Evolutionary conservation across 2,329 filamentous ascomycete genomes (phyloP).

Genomic region (Aspergillus viridinutans): DNA sequence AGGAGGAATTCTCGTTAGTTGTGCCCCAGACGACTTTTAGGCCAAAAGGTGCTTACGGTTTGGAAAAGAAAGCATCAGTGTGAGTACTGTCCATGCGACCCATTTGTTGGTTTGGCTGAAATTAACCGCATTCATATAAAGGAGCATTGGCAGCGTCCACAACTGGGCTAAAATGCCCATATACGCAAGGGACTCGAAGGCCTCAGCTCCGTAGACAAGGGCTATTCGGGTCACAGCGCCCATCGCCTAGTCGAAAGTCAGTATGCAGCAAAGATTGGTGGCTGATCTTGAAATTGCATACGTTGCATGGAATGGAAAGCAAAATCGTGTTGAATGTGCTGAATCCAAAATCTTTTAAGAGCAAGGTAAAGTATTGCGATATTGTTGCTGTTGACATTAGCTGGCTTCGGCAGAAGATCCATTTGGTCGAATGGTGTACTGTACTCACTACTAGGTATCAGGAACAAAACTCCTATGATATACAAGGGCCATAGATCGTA

Average conservation of each 20-base stretch:
- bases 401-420: neutral
- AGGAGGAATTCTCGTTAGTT: conserved; percentile 1
- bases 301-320: conserved; percentile 50
- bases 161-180: conserved; percentile 50
- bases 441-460: conserved; percentile 25
- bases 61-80: conserved; percentile 50
- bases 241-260: conserved; percentile 6
- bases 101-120: conserved; percentile 44
- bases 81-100: conserved; percentile 49
- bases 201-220: conserved; percentile 29
- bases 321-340: conserved; percentile 55
- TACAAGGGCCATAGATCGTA: conserved; percentile 55
- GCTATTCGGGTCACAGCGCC: conserved; percentile 11
- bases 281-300: conserved; percentile 46
- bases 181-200: conserved; percentile 47
- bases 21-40: neutral
- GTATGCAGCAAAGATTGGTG: neutral
- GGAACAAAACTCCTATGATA: conserved; percentile 41
- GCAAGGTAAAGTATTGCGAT: conserved; percentile 29
- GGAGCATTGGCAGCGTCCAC: conserved; percentile 52
- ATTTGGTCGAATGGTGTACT: neutral
- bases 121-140: conserved; percentile 48
- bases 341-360: conserved; percentile 50
- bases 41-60: conserved; percentile 31
- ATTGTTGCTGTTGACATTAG: conserved; percentile 13